Evolutionary conservation across 768 basidiomycete species (phyloP).

Genomic region (Tephrocybe sp.): DNA sequence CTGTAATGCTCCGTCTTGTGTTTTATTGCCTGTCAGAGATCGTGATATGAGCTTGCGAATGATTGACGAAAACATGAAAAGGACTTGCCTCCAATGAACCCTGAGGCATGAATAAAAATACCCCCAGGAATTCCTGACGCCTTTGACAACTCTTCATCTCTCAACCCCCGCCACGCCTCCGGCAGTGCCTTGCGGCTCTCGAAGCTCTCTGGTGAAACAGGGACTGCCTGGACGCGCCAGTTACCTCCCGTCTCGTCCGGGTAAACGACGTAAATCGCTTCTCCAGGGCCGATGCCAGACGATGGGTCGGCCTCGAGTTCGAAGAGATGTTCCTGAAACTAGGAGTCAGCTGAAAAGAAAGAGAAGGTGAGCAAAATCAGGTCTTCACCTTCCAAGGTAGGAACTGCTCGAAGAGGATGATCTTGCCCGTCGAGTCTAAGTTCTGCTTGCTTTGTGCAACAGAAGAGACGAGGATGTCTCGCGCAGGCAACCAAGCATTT

Average conservation of each 20-base stretch:
- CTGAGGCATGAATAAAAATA: constrained; percentile 93
- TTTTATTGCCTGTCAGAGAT: constrained; percentile 70
- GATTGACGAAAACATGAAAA: constrained; percentile 5
- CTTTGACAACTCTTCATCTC: constrained; percentile 79
- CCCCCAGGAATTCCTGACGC: constrained; percentile 77
- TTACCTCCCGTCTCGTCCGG: constrained; percentile 73
- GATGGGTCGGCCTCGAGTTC: constrained; percentile 69
- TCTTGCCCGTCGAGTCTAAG: constrained; percentile 70
- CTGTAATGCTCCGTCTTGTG: constrained; percentile 81
- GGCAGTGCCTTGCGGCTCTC: constrained; percentile 90
- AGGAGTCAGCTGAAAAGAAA: not conserved
- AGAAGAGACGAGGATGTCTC: constrained; percentile 67
- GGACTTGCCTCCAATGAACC: constrained; percentile 88
- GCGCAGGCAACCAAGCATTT: constrained; percentile 90
- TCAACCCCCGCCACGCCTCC: constrained; percentile 88
- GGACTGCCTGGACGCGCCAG: constrained; percentile 95
- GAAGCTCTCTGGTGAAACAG: constrained; percentile 80
- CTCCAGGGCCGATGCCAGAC: constrained; percentile 40
- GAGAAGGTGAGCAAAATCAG: constrained; percentile 8
- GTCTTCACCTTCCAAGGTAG: constrained; percentile 87
- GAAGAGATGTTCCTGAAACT: constrained; percentile 76
- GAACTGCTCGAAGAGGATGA: constrained; percentile 79
- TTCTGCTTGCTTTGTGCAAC: constrained; percentile 54
- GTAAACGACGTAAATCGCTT: constrained; percentile 86
- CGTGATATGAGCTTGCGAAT: not conserved